Base-by-base conservation (phyloP, 331 rosid species). In the Pyrus hybrid region DNA sequence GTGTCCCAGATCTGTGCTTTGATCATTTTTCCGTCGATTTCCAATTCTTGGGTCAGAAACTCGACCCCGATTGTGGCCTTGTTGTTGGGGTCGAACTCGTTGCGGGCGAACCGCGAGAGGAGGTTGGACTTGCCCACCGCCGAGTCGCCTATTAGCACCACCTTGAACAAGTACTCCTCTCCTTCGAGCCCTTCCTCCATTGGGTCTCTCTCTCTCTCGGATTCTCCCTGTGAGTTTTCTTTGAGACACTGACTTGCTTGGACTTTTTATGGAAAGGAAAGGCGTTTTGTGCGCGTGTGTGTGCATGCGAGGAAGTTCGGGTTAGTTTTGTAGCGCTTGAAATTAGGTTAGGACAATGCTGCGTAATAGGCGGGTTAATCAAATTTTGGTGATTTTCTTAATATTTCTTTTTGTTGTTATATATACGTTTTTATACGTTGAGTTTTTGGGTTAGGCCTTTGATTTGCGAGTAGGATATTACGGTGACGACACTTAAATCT, bases 1-100 rank as follows among this genome's bases (percentile, higher is more conserved):
- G 91, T 87, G 75, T 87, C 91, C 91, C 91, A 87, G 88, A 87
- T 87, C 91, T 85, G 88, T 68, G 91, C 91, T 73, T 87, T 87
- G 11, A 87, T 75, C 80, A 78, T 77, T 66, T 83, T 82, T 28
- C 91, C 91, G 49, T 87, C 88, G 62, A 87, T 87, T 7, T 82
- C 88, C 77, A 87, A 83, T 2, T 57, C 83, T 47, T 82, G 86
- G 45, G 90, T 84, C 88, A 84, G 90, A 60, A 87, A 87, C 86
- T 82, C 91, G 0, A 87, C 91, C 10, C 88, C 91, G 60, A 87
- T 87, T 3, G 91, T 87, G 53, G 91, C 91, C 83, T 87, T 87
- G 54, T 86, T 72, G 82, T 85, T 76, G 4, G 28, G 83, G 65
- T 87, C 88, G 76, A 87, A 87, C 87, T 87, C 88, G 81, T 87